Percentiles rank a stretch among this genome's conserved stretches.
Conservation (phyloP, 805 yeast genomes). For the Kodamaea laetipori region DNA sequence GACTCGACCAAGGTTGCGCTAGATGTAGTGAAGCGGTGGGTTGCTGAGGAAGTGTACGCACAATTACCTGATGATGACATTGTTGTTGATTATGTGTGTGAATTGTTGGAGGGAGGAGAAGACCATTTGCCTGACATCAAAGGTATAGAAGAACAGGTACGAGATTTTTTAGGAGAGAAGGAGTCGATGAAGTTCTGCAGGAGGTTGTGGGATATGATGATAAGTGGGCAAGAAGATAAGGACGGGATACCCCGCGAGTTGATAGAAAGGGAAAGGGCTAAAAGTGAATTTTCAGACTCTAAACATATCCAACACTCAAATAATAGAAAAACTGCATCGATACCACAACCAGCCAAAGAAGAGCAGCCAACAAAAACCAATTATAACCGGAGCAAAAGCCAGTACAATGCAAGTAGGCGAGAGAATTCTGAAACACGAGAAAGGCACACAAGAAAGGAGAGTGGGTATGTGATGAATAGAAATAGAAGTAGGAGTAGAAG, state of each 20-base stretch:
- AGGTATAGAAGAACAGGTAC: constrained; percentile 44
- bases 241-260: constrained; percentile 49
- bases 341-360: neutral
- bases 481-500: constrained; percentile 5
- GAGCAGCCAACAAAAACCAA: constrained; percentile 24
- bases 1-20: constrained; percentile 42
- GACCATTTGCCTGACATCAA: constrained; percentile 36
- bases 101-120: constrained; percentile 37
- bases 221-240: constrained; percentile 45
- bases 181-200: constrained; percentile 42
- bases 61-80: constrained; percentile 55
- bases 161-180: constrained; percentile 47
- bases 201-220: constrained; percentile 46
- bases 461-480: neutral
- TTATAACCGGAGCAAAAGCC: constrained; percentile 30
- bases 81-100: constrained; percentile 46
- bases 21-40: constrained; percentile 44
- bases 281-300: constrained; percentile 7
- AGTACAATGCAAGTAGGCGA: constrained; percentile 16
- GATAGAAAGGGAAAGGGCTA: constrained; percentile 22
- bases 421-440: constrained; percentile 7
- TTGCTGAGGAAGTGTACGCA: constrained; percentile 32
- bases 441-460: constrained; percentile 6
- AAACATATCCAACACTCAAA: too few species aligned
- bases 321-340: too few species aligned